Evolutionary conservation across 805 yeast species (phyloP), one percentile per base, ranked within the genome.

Genomic region (Torulaspora indica): DNA sequence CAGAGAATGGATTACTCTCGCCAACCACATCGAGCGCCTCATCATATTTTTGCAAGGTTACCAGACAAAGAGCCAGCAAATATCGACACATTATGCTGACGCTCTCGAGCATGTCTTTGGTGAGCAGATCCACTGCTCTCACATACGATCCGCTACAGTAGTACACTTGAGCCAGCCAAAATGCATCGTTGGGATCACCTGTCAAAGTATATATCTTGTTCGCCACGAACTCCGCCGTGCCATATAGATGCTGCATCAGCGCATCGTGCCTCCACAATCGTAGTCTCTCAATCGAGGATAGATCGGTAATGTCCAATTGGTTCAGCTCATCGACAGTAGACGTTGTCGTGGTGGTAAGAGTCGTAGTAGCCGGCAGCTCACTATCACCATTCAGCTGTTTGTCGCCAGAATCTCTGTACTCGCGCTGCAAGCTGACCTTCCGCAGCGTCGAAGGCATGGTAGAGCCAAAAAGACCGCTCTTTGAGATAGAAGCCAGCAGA

Each of bases 181-280:
- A 91, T 8, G 96, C 96, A 61, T 91, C 98, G 57, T 83, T 86
- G 10, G 96, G 85, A 58, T 90, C 96, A 47, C 75, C 74, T 0
- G 97, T 89, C 48, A 93, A 68, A 1, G 89, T 77, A 33, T 87
- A 73, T 6, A 93, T 86, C 56, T 90, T 91, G 67, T 93, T 96
- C 12, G 96, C 98, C 22, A 93, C 77, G 60, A 81, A 88, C 55
- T 84, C 91, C 0, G 98, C 97, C 0, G 97, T 87, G 35, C 75
- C 74, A 63, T 86, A 86, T 50, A 89, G 95, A 61, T 90, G 97
- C 55, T 90, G 95, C 82, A 85, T 81, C 45, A 85, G 64, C 0
- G 98, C 95, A 59, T 89, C 96, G 51, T 89, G 95, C 38, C 98
- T 71, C 98, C 98, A 93, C 23, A 86, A 70, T 36, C 98, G 68